Evolutionary conservation across 768 basidiomycete species (phyloP).

Genomic region (Leccinum barrowsii): DNA sequence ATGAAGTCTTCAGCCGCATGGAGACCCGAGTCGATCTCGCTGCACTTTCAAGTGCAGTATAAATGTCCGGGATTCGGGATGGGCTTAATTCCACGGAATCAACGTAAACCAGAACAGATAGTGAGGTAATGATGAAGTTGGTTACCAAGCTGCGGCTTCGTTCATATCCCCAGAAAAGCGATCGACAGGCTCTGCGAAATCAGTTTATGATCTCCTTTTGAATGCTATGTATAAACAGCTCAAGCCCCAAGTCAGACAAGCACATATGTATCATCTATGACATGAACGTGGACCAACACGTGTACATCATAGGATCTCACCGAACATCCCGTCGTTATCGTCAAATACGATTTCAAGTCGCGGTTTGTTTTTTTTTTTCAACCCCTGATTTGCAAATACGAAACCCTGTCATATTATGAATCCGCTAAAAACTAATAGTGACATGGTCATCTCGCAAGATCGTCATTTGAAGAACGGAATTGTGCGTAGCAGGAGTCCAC

Average conservation of each 20-base stretch:
- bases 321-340: slow-evolving; percentile 19
- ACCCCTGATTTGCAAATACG: slow-evolving; percentile 18
- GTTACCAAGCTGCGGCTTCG: slow-evolving; percentile 10
- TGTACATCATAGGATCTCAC: slow-evolving; percentile 14
- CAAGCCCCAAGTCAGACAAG: neutral
- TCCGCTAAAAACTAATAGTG: neutral
- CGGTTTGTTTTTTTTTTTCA: neutral
- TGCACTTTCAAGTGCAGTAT: slow-evolving; percentile 7
- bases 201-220: slow-evolving; percentile 1
- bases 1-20: neutral
- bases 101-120: slow-evolving; percentile 21
- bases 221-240: slow-evolving; percentile 1
- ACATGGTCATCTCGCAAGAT: neutral
- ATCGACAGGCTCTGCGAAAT: slow-evolving; percentile 14
- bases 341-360: slow-evolving; percentile 20
- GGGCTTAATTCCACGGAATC: slow-evolving; percentile 26
- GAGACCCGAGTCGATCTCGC: slow-evolving; percentile 24
- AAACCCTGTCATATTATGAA: neutral
- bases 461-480: neutral
- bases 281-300: slow-evolving; percentile 18
- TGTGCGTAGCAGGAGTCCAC: neutral
- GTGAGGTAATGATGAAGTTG: slow-evolving; percentile 33
- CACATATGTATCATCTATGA: slow-evolving; percentile 3
- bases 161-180: slow-evolving; percentile 19
- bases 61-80: neutral